Evolutionary conservation across 495 filamentous ascomycete species (phyloP), one percentile per base, ranked within the genome.

Genomic region (Penicillium roqueforti): DNA sequence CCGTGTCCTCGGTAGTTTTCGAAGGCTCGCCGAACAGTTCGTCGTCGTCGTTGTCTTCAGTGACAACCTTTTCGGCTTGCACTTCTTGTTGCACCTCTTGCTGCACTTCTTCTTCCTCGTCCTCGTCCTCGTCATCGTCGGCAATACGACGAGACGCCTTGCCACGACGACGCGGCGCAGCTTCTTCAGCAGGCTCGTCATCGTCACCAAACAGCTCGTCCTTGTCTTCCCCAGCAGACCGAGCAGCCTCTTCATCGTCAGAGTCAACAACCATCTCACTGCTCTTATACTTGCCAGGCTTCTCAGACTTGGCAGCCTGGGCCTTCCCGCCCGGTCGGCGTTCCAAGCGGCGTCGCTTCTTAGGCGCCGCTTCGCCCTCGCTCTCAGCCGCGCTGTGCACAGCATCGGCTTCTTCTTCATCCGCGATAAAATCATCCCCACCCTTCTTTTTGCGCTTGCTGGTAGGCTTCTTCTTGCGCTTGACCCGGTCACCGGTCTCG

Each of bases 221-320:
- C 19, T 57, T 48, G 14, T 77, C 71, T 9, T 68, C 72, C 13
- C 72, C 54, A 4, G 60, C 56, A 6, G 61, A 64, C 28, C 29
- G 62, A 39, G 44, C 56, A 1, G 31, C 58, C 16, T 64, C 71
- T 38, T 83, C 80, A 11, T 78, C 76, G 50, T 87, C 86, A 50
- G 84, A 87, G 47, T 91, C 87, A 32, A 88, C 85, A 25, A 95
- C 84, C 52, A 87, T 80, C 68, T 95, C 90, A 34, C 75, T 84
- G 49, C 83, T 87, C 78, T 95, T 95, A 70, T 80, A 93, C 62
- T 92, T 91, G 53, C 69, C 39, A 19, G 39, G 50, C 20, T 42
- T 52, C 20, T 44, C 39, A 6, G 25, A 67, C 16, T 57, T 58
- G 19, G 22, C 42, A 18, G 54, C 49, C 56, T 79, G 78, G 58